Conservation (phyloP, 2,329 filamentous ascomycete species). For the Myriosclerotinia duriaeana region DNA sequence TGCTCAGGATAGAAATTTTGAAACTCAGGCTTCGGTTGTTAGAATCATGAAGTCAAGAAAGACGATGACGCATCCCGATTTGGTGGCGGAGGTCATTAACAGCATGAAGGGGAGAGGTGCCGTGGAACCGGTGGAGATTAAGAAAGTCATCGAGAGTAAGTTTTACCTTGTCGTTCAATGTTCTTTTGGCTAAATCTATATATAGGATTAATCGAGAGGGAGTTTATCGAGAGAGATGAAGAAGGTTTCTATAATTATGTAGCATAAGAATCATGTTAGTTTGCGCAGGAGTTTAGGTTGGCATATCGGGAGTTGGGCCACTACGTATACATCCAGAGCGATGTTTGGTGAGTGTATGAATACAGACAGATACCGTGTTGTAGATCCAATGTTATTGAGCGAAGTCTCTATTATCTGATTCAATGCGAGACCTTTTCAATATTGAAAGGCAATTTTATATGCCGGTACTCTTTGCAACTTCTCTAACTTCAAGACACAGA, state of each 20-base stretch:
- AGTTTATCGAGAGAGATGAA: conserved; percentile 81
- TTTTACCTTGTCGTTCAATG: conserved; percentile 32
- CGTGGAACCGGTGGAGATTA: conserved; percentile 83
- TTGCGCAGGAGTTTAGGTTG: not conserved
- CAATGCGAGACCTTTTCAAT: not conserved
- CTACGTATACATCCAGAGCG: not conserved
- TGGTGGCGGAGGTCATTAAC: conserved; percentile 89
- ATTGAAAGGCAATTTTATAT: not conserved
- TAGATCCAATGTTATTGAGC: not conserved
- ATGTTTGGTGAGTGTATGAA: not conserved
- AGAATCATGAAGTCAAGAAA: conserved; percentile 96
- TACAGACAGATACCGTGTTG: not conserved
- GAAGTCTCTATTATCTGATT: not conserved
- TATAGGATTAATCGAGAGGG: conserved; percentile 77
- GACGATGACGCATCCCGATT: conserved; percentile 77
- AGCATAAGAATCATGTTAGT: conserved; percentile 47
- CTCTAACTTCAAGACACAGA: not conserved
- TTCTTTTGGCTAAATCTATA: conserved; percentile 36
- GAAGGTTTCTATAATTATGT: conserved; percentile 69
- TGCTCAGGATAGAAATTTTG: conserved; percentile 84
- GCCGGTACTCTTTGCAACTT: not conserved
- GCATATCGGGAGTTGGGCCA: not conserved
- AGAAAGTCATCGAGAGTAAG: conserved; percentile 93
- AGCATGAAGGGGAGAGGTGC: conserved; percentile 84
- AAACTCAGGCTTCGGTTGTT: conserved; percentile 96